Percentiles rank a stretch among this genome's conserved stretches.
Conservation (phyloP, 2,329 filamentous ascomycete species). For the Diaporthe australafricana region DNA sequence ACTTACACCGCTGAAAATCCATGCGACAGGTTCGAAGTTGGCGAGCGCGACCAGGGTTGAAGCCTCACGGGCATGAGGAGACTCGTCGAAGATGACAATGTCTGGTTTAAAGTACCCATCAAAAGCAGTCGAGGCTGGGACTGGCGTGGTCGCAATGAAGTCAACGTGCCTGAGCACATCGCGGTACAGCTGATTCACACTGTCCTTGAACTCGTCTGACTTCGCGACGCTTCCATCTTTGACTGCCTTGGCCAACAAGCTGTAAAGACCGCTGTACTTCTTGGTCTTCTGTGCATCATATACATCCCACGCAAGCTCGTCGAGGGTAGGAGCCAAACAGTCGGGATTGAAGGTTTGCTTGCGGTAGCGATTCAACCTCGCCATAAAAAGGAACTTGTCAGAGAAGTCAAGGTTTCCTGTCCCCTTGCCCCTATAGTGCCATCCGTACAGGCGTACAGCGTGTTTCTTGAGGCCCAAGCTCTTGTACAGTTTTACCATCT, state of each 20-base stretch:
- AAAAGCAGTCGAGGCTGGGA: slow-evolving; percentile 53
- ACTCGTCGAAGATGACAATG: slow-evolving; percentile 86
- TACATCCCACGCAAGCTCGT: slow-evolving; percentile 56
- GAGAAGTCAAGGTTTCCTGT: slow-evolving; percentile 47
- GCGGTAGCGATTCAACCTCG: slow-evolving; percentile 30
- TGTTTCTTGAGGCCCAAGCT: slow-evolving; percentile 48
- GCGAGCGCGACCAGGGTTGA: slow-evolving; percentile 59
- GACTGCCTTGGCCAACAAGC: slow-evolving; percentile 42
- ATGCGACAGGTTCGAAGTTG: slow-evolving; percentile 54
- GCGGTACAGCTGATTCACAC: slow-evolving; percentile 52
- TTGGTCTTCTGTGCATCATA: slow-evolving; percentile 50
- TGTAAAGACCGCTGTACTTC: slow-evolving; percentile 52
- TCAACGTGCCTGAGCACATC: slow-evolving; percentile 52
- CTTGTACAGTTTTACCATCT: slow-evolving; percentile 53
- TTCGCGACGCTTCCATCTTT: slow-evolving; percentile 44
- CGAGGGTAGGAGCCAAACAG: slow-evolving; percentile 52
- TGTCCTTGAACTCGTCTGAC: slow-evolving; percentile 42
- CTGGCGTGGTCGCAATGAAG: slow-evolving; percentile 60
- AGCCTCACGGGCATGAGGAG: slow-evolving; percentile 58
- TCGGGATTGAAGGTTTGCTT: slow-evolving; percentile 23
- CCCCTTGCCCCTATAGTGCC: slow-evolving; percentile 51
- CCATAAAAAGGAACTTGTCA: slow-evolving; percentile 48
- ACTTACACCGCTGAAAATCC: slow-evolving; percentile 57
- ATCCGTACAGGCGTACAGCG: slow-evolving; percentile 55
- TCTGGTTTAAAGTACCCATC: slow-evolving; percentile 77